Evolutionary conservation across 208 protist genomes (phyloP).

Genomic region (Novymonas esmeraldas): DNA sequence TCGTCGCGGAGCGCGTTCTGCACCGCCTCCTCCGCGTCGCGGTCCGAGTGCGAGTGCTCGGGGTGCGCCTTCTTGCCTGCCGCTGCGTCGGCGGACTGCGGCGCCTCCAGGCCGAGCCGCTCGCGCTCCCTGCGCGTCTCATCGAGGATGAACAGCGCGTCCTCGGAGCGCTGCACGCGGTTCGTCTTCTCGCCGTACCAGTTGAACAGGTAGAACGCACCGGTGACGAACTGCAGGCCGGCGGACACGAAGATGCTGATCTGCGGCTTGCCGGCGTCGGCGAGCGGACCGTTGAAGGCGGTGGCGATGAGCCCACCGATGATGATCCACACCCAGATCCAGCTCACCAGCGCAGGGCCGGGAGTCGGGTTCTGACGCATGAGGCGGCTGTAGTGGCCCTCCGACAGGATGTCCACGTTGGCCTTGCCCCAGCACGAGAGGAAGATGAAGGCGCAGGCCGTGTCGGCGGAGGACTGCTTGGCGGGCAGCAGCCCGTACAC

Average conservation of each 20-base stretch:
- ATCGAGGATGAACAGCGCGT: no score
- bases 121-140: no score
- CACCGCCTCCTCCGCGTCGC: no score
- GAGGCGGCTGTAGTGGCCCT: constrained; percentile 78
- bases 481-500: constrained; percentile 48
- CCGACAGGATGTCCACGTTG: constrained; percentile 74
- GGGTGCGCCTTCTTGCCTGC: no score
- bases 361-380: constrained; percentile 48
- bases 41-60: no score
- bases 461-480: constrained; percentile 35
- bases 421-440: constrained; percentile 53
- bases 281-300: constrained; percentile 50
- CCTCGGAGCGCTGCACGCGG: constrained; percentile 44
- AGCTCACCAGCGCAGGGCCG: constrained; percentile 60
- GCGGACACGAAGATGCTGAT: constrained; percentile 61
- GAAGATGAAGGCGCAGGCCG: constrained; percentile 52
- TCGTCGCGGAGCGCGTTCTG: no score
- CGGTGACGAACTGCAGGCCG: constrained; percentile 54
- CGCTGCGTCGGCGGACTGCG: no score
- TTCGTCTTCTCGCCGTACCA: constrained; percentile 68
- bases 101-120: no score
- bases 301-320: constrained; percentile 42
- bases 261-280: constrained; percentile 42
- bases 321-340: constrained; percentile 65
- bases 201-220: constrained; percentile 62